phyloP scores from a whole-genome alignment of 2,329 filamentous ascomycete species.

The Colletotrichum nymphaeae region DNA sequence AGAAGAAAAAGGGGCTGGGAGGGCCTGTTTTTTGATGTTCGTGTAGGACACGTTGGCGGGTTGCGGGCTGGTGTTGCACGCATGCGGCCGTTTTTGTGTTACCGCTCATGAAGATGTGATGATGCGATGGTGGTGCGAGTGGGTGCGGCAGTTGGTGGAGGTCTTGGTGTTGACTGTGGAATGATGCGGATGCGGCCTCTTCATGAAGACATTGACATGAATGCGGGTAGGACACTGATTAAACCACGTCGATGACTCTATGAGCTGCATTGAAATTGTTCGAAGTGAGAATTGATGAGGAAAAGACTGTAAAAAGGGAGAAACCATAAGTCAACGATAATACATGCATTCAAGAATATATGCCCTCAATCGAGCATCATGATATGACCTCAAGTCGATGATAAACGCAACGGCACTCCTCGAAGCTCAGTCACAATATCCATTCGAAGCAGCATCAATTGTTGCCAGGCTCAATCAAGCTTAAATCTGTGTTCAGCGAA shows the following conservation, averaged over 20 bases:
- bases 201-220: background rate
- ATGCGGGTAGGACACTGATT: background rate
- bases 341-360: no score
- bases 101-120: background rate
- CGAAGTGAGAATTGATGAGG: no score
- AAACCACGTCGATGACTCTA: no score
- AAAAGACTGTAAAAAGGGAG: no score
- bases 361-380: background rate
- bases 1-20: background rate
- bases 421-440: background rate
- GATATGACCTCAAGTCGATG: background rate
- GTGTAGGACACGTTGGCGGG: background rate
- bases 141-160: background rate
- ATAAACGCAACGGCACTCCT: background rate
- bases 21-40: background rate
- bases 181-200: background rate
- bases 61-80: background rate
- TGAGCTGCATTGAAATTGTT: no score
- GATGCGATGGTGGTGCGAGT: background rate
- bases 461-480: background rate
- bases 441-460: background rate
- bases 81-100: constrained; percentile 5
- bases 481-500: background rate
- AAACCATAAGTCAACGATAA: no score
- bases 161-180: background rate